Evolutionary conservation across 2,329 filamentous ascomycete genomes (phyloP), one percentile per base, ranked within the genome.

Genomic region (Aspergillus sp.): DNA sequence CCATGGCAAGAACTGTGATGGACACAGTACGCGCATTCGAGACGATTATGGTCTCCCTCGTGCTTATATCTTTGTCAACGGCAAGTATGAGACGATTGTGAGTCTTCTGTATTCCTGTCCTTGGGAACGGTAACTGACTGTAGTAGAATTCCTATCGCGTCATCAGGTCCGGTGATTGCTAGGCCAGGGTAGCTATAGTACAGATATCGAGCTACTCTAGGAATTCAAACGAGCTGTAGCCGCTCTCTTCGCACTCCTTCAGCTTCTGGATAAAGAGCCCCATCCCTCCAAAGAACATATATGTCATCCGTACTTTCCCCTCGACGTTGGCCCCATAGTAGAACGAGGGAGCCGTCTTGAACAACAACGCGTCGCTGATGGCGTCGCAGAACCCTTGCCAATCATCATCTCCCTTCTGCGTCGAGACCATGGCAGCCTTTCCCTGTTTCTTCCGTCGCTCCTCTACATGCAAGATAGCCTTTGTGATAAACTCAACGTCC

Each of bases 401-500:
- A 43, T 53, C 50, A 25, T 41, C 34, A 13, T 54, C 48, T 3
- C 59, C 61, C 7, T 61, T 43, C 19, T 47, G 30, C 2, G 52
- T 61, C 15, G 60, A 46, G 17, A 65, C 64, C 8, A 65, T 60
- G 41, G 19, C 17, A 13, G 3, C 54, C 30, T 17, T 22, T 38
- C n/a, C n/a, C n/a, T 46, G n/a, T 1, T 25, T 45, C 17, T n/a
- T 28, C 3, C 45, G 23, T 7, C 34, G 38, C 17, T 49, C 23
- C 34, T 57, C 54, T 2, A 34, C 31, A 2, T 13, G 23, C 17
- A 23, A 17, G 8, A 58, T 60, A 1, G 59, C 17, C 13, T 6
- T 5, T 9, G 13, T 11, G 38, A 31, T 28, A 30, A 57, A 57
- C 0, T 45, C 31, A 1, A 75, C 73, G 13, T 74, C 69, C 1